Percentiles rank a stretch among this genome's conserved stretches.
These are phyloP conservation scores for Termitomyces titanicus DNA, from an alignment of 768 basidiomycete genomes.

Conservation along the genomic window DNA sequence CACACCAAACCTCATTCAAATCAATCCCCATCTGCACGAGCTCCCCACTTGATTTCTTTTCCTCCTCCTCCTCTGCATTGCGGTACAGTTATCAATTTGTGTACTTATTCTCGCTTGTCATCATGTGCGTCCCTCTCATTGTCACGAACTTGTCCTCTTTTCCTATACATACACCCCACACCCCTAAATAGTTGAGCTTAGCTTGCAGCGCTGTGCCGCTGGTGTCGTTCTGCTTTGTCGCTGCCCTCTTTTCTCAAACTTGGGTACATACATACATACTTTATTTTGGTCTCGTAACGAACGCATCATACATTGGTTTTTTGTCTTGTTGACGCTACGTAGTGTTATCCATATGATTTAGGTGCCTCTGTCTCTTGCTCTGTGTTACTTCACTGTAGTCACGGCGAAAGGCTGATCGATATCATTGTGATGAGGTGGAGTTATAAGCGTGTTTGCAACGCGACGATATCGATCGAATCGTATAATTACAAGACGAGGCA, in stretches of 20 bases:
- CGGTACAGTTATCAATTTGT: slow-evolving; percentile 9
- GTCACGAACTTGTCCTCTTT: background rate
- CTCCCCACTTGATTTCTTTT: background rate
- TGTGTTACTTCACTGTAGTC: too few relatives aligned
- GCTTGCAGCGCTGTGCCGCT: slow-evolving; percentile 1
- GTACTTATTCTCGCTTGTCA: slow-evolving; percentile 8
- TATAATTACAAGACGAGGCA: too few relatives aligned
- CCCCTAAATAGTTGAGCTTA: background rate
- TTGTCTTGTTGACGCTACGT: background rate
- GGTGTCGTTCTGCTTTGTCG: slow-evolving; percentile 4
- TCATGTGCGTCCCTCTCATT: slow-evolving; percentile 4
- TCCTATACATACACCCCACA: slow-evolving; percentile 1
- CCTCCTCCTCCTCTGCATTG: slow-evolving; percentile 6
- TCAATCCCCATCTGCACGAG: slow-evolving; percentile 4
- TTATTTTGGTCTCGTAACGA: slow-evolving; percentile 14
- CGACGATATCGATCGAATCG: too few relatives aligned
- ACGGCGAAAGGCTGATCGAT: too few relatives aligned
- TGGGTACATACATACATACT: background rate
- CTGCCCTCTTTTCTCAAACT: background rate
- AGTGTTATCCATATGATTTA: background rate
- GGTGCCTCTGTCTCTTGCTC: slow-evolving; percentile 10
- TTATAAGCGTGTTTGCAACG: background rate
- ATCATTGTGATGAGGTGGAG: background rate
- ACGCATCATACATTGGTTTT: slow-evolving; percentile 1
- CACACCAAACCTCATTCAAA: background rate